A percentile compares a stretch with the other conserved stretches of the same genome.
Evolutionary conservation across 1,139 yeast species (phyloP).

Genomic region (Yamadazyma conglobata): DNA sequence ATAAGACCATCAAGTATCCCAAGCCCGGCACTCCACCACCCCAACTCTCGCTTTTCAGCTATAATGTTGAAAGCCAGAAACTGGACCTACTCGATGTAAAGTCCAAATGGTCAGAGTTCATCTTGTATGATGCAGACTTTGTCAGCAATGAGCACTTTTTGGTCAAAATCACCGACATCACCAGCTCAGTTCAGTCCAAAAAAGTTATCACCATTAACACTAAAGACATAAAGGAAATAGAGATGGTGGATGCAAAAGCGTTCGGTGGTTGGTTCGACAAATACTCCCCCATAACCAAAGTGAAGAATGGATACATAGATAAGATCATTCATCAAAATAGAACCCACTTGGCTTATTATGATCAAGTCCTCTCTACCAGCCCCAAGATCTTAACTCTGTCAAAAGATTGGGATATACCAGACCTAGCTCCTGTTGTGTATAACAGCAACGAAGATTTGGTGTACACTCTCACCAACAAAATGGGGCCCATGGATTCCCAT

Average conservation of each 20-base stretch:
- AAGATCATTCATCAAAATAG: slow-evolving; percentile 58
- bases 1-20: slow-evolving; percentile 65
- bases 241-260: slow-evolving; percentile 27
- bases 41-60: slow-evolving; percentile 42
- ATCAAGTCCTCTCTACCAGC: slow-evolving; percentile 38
- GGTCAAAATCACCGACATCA: slow-evolving; percentile 68
- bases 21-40: slow-evolving; percentile 86
- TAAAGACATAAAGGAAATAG: slow-evolving; percentile 14
- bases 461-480: slow-evolving; percentile 61
- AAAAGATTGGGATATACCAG: slow-evolving; percentile 68
- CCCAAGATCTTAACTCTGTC: slow-evolving; percentile 46
- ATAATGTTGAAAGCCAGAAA: slow-evolving; percentile 29
- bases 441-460: slow-evolving; percentile 50
- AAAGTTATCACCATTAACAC: slow-evolving; percentile 34
- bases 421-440: slow-evolving; percentile 51
- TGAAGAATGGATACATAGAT: slow-evolving; percentile 67
- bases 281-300: slow-evolving; percentile 31
- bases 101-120: slow-evolving; percentile 37
- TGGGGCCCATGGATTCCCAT: slow-evolving; percentile 29
- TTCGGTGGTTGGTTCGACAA: slow-evolving; percentile 60
- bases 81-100: slow-evolving; percentile 17
- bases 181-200: slow-evolving; percentile 59
- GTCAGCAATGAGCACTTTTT: slow-evolving; percentile 51
- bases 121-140: slow-evolving; percentile 77
- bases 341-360: slow-evolving; percentile 69